phyloP scores from a whole-genome alignment of 169 alveolate species.

The Ichthyophthirius multifiliis region DNA sequence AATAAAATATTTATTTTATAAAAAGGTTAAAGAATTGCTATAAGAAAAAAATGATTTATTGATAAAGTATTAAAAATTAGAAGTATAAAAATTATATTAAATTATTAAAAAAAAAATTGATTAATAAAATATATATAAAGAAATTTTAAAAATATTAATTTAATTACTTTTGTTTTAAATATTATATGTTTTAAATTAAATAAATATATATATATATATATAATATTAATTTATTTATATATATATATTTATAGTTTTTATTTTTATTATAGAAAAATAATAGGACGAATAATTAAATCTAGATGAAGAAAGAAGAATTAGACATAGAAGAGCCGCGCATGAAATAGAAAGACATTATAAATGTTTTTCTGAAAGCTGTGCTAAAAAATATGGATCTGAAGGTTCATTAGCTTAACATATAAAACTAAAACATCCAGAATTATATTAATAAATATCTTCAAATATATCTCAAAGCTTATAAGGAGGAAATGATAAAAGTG shows the following conservation, averaged over 20 bases:
- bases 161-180: not conserved
- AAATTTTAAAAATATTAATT: too few relatives aligned
- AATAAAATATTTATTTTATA: too few relatives aligned
- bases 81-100: too few relatives aligned
- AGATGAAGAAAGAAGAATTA: constrained; percentile 48
- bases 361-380: constrained; percentile 48
- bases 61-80: constrained; percentile 3
- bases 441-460: not conserved
- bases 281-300: not conserved
- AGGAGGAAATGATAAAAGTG: too few relatives aligned
- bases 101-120: too few relatives aligned
- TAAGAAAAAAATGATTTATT: constrained; percentile 7
- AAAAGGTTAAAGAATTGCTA: constrained; percentile 7
- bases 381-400: constrained; percentile 69
- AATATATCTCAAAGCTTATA: not conserved
- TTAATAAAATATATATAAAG: too few relatives aligned
- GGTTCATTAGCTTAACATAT: constrained; percentile 70
- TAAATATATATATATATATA: not conserved
- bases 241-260: too few relatives aligned
- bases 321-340: constrained; percentile 59
- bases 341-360: constrained; percentile 60
- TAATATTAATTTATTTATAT: too few relatives aligned
- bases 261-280: not conserved
- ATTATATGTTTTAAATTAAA: not conserved
- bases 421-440: constrained; percentile 65